These are phyloP conservation scores for Acanthamoeba triangularis DNA, from an alignment of 208 protist genomes.

Conservation along the genomic window DNA sequence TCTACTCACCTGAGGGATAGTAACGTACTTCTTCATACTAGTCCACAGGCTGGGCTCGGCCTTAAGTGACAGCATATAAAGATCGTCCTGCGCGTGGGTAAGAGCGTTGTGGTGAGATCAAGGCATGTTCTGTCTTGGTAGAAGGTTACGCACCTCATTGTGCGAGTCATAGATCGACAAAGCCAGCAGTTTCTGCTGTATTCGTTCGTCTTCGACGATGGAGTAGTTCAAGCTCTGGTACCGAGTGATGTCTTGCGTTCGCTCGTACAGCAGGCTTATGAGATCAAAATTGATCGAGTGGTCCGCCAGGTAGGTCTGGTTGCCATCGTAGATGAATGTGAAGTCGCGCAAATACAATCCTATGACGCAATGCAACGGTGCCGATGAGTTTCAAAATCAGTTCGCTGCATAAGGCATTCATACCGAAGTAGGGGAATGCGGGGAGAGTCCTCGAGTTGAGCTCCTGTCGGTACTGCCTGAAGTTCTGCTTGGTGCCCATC, in stretches of 20 bases:
- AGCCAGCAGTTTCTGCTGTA: constrained; percentile 21
- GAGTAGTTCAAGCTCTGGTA: constrained; percentile 37
- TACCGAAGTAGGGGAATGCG: constrained; percentile 47
- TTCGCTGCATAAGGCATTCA: neutral
- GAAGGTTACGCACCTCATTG: neutral
- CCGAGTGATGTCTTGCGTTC: constrained; percentile 1
- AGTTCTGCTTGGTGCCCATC: constrained; percentile 54
- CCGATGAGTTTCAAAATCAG: neutral
- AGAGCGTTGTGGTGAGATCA: neutral
- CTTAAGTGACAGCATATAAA: neutral
- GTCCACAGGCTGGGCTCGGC: constrained; percentile 1
- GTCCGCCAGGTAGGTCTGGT: constrained; percentile 31
- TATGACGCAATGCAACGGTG: neutral
- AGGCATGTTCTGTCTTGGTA: neutral
- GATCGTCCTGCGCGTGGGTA: neutral
- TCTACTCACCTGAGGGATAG: no score
- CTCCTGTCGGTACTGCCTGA: constrained; percentile 28
- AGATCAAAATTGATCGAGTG: constrained; percentile 67
- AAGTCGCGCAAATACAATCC: constrained; percentile 46
- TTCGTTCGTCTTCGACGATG: neutral
- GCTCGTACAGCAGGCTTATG: constrained; percentile 29
- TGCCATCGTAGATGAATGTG: constrained; percentile 65
- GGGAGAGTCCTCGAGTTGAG: neutral
- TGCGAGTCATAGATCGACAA: neutral
- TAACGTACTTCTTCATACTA: neutral